These are phyloP conservation scores for Trametes gibbosa DNA, from an alignment of 768 basidiomycete genomes.

Conservation along the genomic window DNA sequence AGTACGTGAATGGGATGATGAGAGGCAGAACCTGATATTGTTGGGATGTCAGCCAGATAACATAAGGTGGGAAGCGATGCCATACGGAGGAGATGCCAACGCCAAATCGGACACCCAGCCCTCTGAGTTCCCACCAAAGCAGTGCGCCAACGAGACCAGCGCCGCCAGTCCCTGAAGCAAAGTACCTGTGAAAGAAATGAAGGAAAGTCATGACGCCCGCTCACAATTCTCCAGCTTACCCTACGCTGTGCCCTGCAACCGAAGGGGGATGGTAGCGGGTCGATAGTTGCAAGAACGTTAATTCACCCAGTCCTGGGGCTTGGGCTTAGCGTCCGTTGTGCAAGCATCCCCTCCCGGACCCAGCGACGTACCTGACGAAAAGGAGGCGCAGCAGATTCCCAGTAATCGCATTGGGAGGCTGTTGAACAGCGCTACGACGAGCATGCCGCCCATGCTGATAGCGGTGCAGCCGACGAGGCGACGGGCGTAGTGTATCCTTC, in stretches of 20 bases:
- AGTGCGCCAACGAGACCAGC: conserved; percentile 92
- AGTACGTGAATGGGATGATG: conserved; percentile 73
- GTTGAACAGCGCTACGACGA: conserved; percentile 78
- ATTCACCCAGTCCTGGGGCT: conserved; percentile 77
- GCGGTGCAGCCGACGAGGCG: conserved; percentile 74
- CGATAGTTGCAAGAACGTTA: conserved; percentile 93
- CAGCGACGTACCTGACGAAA: conserved; percentile 65
- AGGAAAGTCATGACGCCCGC: neutral
- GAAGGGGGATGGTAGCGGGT: conserved; percentile 71
- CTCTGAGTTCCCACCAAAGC: conserved; percentile 91
- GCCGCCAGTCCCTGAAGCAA: conserved; percentile 91
- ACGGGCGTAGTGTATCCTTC: conserved; percentile 75
- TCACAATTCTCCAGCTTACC: conserved; percentile 43
- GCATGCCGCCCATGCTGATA: conserved; percentile 80
- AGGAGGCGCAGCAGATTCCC: conserved; percentile 80
- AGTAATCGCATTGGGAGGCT: conserved; percentile 65
- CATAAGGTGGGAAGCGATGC: neutral
- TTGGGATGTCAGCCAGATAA: neutral
- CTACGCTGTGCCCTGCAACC: conserved; percentile 76
- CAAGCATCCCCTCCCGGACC: neutral
- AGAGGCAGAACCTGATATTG: conserved; percentile 73
- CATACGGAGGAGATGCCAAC: conserved; percentile 81
- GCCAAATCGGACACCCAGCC: conserved; percentile 78
- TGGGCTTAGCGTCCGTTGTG: neutral
- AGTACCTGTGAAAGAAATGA: conserved; percentile 53